Evolutionary conservation across 2,329 filamentous ascomycete genomes (phyloP), one percentile per base, ranked within the genome.

Genomic region (Exophiala sp.): DNA sequence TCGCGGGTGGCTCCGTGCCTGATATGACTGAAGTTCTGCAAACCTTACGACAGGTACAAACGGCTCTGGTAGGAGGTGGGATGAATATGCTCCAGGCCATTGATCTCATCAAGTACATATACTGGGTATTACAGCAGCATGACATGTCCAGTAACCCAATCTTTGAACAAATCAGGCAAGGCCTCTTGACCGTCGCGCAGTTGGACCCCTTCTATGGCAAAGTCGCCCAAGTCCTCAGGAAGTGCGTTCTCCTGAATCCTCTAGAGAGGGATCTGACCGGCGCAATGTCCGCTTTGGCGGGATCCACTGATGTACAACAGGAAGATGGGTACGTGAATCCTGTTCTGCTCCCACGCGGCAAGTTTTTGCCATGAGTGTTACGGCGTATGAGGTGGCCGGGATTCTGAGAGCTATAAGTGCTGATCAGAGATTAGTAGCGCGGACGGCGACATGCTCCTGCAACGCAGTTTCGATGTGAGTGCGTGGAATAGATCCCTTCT

Each of bases 71-170:
- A 10, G 23, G 19, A n/a, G 23, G 23, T 24, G 19, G 38, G 8
- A 41, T 41, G 23, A 24, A 41, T 24, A 24, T 27, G 9, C 19
- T 41, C n/a, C 38, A 41, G 23, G 38, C 23, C 9, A 27, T 41
- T 14, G 19, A 41, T 41, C 24, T 23, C 21, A n/a, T 41, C 18
- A 41, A 41, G 19, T 41, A 41, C n/a, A 41, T 41, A 24, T 41
- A 24, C 19, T 41, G 38, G 38, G 7, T 41, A 24, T 41, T 41
- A 14, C 38, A 41, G 3, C 38, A 27, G 19, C 38, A 24, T 27
- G 38, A 21, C 19, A 41, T 41, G 38, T 13, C 38, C 38, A 41
- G 13, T 16, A 41, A 10, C 8, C 38, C 38, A 23, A 13, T 41
- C 9, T n/a, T 16, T 13, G 38, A n/a, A 24, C 38, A 41, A 24